These are phyloP conservation scores for Cucumis cinereus DNA, from an alignment of 306 rosid species.

Conservation along the genomic window DNA sequence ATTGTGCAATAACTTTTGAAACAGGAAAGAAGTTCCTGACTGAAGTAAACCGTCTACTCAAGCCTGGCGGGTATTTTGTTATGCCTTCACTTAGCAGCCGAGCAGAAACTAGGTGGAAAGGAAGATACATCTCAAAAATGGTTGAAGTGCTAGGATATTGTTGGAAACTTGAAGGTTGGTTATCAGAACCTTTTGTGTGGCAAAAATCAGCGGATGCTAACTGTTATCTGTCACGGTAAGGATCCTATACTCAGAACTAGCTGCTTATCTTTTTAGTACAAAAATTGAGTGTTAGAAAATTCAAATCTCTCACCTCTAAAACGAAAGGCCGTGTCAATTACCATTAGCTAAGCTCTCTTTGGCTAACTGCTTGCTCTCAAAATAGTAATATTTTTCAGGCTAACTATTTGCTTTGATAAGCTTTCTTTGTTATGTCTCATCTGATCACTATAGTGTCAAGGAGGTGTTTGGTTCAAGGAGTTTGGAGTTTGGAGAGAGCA, in stretches of 20 bases:
- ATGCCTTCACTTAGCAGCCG: neutral
- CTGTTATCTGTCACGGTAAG: conserved; percentile 70
- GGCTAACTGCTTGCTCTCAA: too few relatives aligned
- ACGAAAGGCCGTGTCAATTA: too few relatives aligned
- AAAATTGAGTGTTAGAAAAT: too few relatives aligned
- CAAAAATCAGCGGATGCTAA: conserved; percentile 57
- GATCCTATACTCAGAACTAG: neutral
- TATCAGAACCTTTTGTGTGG: conserved; percentile 77
- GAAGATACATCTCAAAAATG: conserved; percentile 32
- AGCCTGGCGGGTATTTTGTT: too few relatives aligned
- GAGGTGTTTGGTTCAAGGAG: too few relatives aligned
- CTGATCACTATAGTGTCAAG: neutral
- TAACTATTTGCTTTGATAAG: neutral
- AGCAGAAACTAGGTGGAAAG: neutral
- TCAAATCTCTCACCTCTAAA: too few relatives aligned
- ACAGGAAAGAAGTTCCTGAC: conserved; percentile 41
- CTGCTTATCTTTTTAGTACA: neutral
- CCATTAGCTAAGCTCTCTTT: too few relatives aligned
- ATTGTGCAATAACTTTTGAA: conserved; percentile 16
- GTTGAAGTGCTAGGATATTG: conserved; percentile 52
- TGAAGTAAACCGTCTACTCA: neutral
- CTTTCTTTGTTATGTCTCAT: neutral
- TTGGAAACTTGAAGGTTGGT: conserved; percentile 75
- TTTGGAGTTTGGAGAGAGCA: too few relatives aligned
- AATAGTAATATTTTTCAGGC: neutral